These are phyloP conservation scores for Auricularia cornea DNA, from an alignment of 768 basidiomycete genomes.

Conservation along the genomic window DNA sequence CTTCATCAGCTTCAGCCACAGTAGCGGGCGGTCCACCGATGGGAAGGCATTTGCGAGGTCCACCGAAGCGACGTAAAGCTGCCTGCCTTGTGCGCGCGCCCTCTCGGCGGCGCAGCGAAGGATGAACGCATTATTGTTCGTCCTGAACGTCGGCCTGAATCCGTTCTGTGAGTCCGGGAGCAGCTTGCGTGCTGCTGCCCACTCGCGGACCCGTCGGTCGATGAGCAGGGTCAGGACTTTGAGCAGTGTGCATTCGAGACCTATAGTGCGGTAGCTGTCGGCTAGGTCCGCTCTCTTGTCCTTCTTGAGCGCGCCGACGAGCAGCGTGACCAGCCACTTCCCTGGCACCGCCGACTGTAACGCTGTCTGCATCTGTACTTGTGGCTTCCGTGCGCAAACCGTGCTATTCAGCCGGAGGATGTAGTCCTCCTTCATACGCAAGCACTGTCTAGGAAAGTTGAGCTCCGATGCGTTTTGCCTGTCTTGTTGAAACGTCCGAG, in stretches of 20 bases:
- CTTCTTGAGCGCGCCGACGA: slow-evolving; percentile 14
- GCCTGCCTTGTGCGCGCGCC: slow-evolving; percentile 3
- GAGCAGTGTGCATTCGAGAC: slow-evolving; percentile 22
- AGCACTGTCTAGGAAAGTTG: too few species aligned
- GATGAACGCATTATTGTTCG: slow-evolving; percentile 22
- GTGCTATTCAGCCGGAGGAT: too few species aligned
- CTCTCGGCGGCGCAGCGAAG: slow-evolving; percentile 15
- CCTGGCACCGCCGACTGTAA: slow-evolving; percentile 9
- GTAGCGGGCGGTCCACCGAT: slow-evolving; percentile 21
- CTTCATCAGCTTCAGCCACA: slow-evolving; percentile 23
- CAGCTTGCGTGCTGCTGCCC: slow-evolving; percentile 1
- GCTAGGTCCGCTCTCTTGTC: slow-evolving; percentile 12
- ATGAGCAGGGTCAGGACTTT: slow-evolving; percentile 19
- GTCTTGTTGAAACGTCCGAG: too few species aligned
- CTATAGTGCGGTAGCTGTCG: slow-evolving; percentile 20
- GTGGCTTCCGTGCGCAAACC: too few species aligned
- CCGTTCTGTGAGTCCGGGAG: slow-evolving; percentile 26
- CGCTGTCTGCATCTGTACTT: too few species aligned
- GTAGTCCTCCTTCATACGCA: too few species aligned
- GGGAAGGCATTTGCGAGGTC: slow-evolving; percentile 30
- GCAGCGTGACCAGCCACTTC: slow-evolving; percentile 10
- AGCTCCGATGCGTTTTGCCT: too few species aligned
- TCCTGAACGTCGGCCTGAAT: slow-evolving; percentile 18
- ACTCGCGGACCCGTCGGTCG: slow-evolving; percentile 12
- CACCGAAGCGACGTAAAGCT: slow-evolving; percentile 15